These are phyloP conservation scores for Angomonas deanei DNA, from an alignment of 208 protist genomes.

Conservation along the genomic window DNA sequence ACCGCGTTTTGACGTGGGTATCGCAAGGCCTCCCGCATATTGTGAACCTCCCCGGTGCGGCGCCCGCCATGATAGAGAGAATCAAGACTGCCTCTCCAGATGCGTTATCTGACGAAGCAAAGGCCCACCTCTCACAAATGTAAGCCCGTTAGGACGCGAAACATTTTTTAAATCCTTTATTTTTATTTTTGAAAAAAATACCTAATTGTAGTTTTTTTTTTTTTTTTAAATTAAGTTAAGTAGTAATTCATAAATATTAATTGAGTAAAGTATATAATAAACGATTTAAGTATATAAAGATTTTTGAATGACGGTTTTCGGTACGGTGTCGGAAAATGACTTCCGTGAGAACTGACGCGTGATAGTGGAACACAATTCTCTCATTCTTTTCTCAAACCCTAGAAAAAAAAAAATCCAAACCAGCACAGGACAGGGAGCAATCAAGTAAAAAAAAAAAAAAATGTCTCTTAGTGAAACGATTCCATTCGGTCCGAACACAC, in stretches of 20 bases:
- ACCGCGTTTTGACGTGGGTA: conserved; percentile 64
- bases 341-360: background rate
- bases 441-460: too few species aligned
- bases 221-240: background rate
- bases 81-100: conserved; percentile 32
- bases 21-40: conserved; percentile 39
- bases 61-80: conserved; percentile 26
- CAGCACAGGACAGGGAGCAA: background rate
- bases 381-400: conserved; percentile 11
- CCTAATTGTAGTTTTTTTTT: too few species aligned
- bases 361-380: conserved; percentile 1
- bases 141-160: too few species aligned
- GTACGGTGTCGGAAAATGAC: too few species aligned
- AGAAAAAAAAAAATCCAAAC: background rate
- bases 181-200: conserved; percentile 1
- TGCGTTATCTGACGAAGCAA: conserved; percentile 43
- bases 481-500: conserved; percentile 62
- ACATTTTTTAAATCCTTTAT: too few species aligned
- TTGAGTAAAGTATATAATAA: too few species aligned
- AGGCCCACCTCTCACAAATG: conserved; percentile 48
- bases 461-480: too few species aligned
- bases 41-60: conserved; percentile 14
- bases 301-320: too few species aligned
- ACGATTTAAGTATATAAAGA: too few species aligned
- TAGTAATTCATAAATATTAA: conserved; percentile 1